Base-by-base conservation (phyloP, 495 filamentous ascomycete genomes). In the Aspergillus saccharolyticus region DNA sequence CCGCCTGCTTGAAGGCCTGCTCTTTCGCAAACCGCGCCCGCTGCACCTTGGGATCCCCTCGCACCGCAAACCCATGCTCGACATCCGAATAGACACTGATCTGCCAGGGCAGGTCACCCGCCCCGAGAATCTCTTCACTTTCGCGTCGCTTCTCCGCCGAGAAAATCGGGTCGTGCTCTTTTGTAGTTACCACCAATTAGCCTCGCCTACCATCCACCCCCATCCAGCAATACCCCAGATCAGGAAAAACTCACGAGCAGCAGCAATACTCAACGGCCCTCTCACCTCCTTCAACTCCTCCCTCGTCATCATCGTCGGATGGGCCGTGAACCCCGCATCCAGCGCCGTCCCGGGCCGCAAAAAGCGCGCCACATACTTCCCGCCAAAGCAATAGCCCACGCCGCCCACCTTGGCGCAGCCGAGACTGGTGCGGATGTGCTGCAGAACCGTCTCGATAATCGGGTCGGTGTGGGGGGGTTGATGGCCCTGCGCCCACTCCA, bases 381-480 rank as follows among this genome's bases (percentile, higher is more conserved):
- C 64, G 12, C 89, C 89, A 64, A 91, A 93, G 74, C 89, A 93
- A 75, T 92, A 91, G 9, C 89, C 89, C 2, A 87, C 78, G 42
- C 76, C 80, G 0, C 85, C 89, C 43, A 93, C 69, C 62, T 79
- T 83, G 70, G 84, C 82, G 44, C 78, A 59, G 68, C 83, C 81
- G 12, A 83, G 64, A 19, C 65, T 65, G 3, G 57, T 67, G 55
- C 76, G 78, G 66, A 89, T 72, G 61, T 81, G 79, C 17, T 72
- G 73, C 52, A 89, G 67, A 16, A 80, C 68, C 1, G 72, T 68
- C 18, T 79, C 71, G 46, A 90, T 71, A 54, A 88, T 79, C 3
- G 82, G 81, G 51, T 89, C 84, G 3, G 91, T 83, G 6, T 63
- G 66, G 39, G 78, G 68, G 18, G 64, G 68, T n/a, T 78, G 78